Evolutionary conservation across 2,329 filamentous ascomycete genomes (phyloP), one percentile per base, ranked within the genome.

Genomic region (Myriangium duriaei): DNA sequence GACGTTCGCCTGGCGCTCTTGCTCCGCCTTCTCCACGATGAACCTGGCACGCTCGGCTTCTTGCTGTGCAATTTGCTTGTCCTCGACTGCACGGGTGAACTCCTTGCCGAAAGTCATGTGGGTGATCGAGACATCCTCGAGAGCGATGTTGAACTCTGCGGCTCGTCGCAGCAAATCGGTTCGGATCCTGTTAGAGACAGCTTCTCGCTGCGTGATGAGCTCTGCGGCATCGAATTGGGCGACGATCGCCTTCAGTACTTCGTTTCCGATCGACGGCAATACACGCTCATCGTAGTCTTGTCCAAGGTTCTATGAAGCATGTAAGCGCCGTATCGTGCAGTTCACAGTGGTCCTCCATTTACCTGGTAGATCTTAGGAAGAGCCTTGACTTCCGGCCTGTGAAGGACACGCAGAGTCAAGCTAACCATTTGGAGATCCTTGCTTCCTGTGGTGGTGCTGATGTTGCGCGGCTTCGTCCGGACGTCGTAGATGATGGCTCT

Each of bases 361-460:
- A 95, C 88, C 76, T 96, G 91, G 71, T 98, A 98, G 56, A 98
- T 98, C 69, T 88, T 93, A 43, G 91, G 92, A 57, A 98, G 69
- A 53, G 79, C 76, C 69, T 84, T 77, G 53, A 98, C 88, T 41
- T 94, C 88, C 4, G 92, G 91, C 51, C 92, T 74, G 67, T 96
- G 88, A 61, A 98, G 65, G 47, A 98, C 91, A 63, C 91, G 76
- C 59, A 98, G 72, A 38, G 91, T 98, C 71, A 98, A 73, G 72
- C 86, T 95, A 56, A 98, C 91, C 91, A 98, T 98, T 70, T 98
- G 91, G 71, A 98, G 65, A 67, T 98, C 91, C 76, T 98, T 98
- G 73, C 81, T 88, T 42, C 91, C 91, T 10, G 91, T 98, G 15
- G 91, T 98, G 17, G 91, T 98, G 49, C 82, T 84, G 60, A 98